Conservation (phyloP, 768 basidiomycete genomes). For the Trametes cubensis region DNA sequence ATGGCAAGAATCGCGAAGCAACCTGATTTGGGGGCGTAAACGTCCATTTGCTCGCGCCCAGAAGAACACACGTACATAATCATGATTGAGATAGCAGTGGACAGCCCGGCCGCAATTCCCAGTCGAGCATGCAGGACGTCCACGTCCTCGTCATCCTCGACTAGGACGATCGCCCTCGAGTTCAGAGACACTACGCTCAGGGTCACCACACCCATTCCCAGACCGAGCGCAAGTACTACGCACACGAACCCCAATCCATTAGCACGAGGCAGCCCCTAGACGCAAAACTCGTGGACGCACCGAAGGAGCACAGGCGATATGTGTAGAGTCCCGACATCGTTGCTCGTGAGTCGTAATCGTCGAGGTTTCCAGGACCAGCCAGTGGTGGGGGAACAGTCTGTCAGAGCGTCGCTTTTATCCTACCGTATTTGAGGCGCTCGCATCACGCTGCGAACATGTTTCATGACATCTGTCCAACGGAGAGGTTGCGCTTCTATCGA, state of each 20-base stretch:
- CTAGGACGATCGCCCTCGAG: background rate
- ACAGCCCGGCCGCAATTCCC: background rate
- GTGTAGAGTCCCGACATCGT: constrained; percentile 4
- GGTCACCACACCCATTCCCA: constrained; percentile 1
- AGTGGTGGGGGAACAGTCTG: background rate
- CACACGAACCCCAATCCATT: background rate
- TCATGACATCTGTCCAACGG: background rate
- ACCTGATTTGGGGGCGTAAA: background rate
- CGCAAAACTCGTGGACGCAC: background rate
- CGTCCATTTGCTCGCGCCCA: no score
- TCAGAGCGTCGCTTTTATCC: no score
- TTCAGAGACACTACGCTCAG: background rate
- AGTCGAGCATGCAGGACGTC: background rate
- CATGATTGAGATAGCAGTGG: background rate
- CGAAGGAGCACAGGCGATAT: constrained; percentile 6
- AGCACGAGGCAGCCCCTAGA: background rate
- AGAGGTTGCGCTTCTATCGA: no score
- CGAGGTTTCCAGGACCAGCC: background rate
- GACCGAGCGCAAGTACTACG: background rate
- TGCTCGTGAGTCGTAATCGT: no score
- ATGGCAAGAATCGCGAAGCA: constrained; percentile 3
- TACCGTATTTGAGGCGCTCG: background rate
- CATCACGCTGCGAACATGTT: background rate
- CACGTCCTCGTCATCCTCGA: background rate
- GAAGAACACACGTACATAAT: background rate